These are phyloP conservation scores for Podospora australis DNA, from an alignment of 495 filamentous ascomycete genomes.

Conservation along the genomic window DNA sequence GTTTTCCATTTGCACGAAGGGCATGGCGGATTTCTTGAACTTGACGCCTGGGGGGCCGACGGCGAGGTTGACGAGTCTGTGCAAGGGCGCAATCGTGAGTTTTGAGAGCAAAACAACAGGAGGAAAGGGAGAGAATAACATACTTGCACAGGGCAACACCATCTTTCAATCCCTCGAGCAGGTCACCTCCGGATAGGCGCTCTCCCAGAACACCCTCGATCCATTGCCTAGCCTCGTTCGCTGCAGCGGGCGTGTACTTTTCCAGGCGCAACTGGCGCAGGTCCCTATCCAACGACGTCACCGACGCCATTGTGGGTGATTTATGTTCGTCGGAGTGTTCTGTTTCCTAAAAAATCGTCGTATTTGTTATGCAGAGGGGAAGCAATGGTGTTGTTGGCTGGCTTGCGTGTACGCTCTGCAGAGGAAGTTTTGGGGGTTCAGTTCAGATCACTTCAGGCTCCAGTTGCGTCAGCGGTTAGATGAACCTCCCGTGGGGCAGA, in stretches of 20 bases:
- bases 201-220: conserved; percentile 78
- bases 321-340: not conserved
- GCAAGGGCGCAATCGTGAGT: conserved; percentile 16
- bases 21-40: conserved; percentile 80
- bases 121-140: conserved; percentile 20
- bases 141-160: conserved; percentile 90
- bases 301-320: conserved; percentile 70
- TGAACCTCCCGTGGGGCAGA: too few species aligned
- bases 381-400: not conserved
- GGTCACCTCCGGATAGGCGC: conserved; percentile 61
- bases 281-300: conserved; percentile 90
- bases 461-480: conserved; percentile 2
- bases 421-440: too few species aligned
- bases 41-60: conserved; percentile 69
- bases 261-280: conserved; percentile 86
- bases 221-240: conserved; percentile 79
- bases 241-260: conserved; percentile 89
- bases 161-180: conserved; percentile 82
- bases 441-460: too few species aligned
- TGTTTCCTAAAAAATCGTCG: not conserved
- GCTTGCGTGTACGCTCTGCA: too few species aligned
- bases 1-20: conserved; percentile 99
- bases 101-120: not conserved
- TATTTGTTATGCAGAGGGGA: not conserved
- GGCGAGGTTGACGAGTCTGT: conserved; percentile 76